Conservation (phyloP, 306 rosid genomes). For the Citrullus amarus region DNA sequence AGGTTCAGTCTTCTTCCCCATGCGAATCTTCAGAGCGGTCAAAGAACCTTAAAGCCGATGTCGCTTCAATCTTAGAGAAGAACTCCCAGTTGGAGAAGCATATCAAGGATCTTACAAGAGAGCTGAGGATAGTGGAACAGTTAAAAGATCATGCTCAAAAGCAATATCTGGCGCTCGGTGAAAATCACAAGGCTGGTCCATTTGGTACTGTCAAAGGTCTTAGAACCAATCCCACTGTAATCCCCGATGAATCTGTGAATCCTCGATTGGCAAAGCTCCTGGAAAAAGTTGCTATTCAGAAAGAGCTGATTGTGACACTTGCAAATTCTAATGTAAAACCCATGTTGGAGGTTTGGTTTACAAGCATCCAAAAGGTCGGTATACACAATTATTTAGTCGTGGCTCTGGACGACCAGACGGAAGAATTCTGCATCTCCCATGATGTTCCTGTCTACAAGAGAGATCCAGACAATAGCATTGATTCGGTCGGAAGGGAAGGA, state of each 20-base stretch:
- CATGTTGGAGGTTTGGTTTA: conserved; percentile 65
- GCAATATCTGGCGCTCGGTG: conserved; percentile 49
- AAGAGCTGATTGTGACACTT: conserved; percentile 56
- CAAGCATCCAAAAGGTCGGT: conserved; percentile 61
- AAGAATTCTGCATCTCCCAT: conserved; percentile 53
- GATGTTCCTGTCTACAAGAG: conserved; percentile 70
- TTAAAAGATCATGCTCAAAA: conserved; percentile 53
- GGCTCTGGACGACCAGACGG: conserved; percentile 52
- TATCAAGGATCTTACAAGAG: conserved; percentile 39
- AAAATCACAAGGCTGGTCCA: conserved; percentile 70
- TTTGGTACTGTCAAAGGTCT: conserved; percentile 71
- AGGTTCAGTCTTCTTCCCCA: conserved; percentile 30
- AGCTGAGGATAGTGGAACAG: conserved; percentile 48
- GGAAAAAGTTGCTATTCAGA: conserved; percentile 52
- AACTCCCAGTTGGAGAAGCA: conserved; percentile 42
- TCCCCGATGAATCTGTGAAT: conserved; percentile 64
- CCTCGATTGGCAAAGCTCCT: conserved; percentile 63
- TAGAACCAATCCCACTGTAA: conserved; percentile 63
- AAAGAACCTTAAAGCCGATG: conserved; percentile 32
- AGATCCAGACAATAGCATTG: conserved; percentile 62
- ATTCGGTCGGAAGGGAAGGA: conserved; percentile 44
- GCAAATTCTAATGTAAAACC: conserved; percentile 64
- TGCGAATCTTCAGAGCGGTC: conserved; percentile 48
- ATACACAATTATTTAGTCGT: conserved; percentile 65
- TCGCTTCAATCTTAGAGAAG: conserved; percentile 29